Conservation (phyloP, 192 early-diverging fungal genomes). For the Coemansia sp. region DNA sequence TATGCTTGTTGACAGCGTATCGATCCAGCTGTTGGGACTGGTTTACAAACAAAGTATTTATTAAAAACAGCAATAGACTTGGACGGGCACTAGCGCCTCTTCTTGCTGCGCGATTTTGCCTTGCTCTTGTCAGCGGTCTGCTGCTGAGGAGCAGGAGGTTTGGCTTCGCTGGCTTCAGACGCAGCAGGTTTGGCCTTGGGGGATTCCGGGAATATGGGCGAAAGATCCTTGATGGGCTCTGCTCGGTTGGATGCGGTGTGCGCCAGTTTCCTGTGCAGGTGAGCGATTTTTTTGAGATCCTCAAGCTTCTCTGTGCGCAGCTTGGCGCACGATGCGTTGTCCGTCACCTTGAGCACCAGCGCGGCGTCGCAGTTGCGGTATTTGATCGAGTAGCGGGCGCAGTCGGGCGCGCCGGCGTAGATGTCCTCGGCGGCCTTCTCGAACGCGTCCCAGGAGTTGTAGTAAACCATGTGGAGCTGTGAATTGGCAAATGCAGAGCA, state of each 20-base stretch:
- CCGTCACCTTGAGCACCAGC: conserved; percentile 48
- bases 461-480: conserved; percentile 25
- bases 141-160: conserved; percentile 9
- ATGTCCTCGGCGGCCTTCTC: conserved; percentile 30
- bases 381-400: conserved; percentile 45
- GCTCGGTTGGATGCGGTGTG: conserved; percentile 27
- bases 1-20: too few species aligned
- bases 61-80: too few species aligned
- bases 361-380: conserved; percentile 47
- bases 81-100: not conserved
- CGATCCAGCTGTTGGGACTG: too few species aligned
- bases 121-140: conserved; percentile 10
- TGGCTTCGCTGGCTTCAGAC: not conserved
- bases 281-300: conserved; percentile 40
- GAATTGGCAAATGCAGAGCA: conserved; percentile 3
- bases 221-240: conserved; percentile 21
- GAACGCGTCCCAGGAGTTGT: conserved; percentile 42
- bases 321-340: conserved; percentile 43
- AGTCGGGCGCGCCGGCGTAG: conserved; percentile 29
- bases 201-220: conserved; percentile 26
- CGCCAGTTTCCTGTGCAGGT: conserved; percentile 34
- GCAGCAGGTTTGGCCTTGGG: conserved; percentile 9
- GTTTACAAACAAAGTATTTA: too few species aligned
- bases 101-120: not conserved
- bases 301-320: conserved; percentile 39